Conservation (phyloP, 2,329 filamentous ascomycete species). For the Diaporthe humulicola region DNA sequence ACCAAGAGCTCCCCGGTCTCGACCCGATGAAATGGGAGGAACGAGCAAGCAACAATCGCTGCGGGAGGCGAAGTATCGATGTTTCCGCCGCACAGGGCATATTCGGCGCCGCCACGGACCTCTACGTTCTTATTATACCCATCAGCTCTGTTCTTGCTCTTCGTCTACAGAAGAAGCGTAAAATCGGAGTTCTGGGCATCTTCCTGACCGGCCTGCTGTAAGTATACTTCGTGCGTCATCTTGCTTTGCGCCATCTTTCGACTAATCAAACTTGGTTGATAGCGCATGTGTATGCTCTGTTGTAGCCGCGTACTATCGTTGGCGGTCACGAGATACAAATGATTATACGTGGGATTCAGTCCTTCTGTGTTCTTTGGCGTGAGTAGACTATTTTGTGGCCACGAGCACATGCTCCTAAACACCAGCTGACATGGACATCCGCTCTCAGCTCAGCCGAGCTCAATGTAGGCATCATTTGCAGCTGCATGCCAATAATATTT, state of each 20-base stretch:
- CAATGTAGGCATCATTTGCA: conserved; percentile 26
- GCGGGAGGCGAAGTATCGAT: background rate
- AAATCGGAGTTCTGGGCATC: conserved; percentile 8
- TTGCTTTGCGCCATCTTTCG: background rate
- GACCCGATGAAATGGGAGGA: conserved; percentile 9
- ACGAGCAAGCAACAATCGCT: conserved; percentile 2
- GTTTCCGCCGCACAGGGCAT: conserved; percentile 14
- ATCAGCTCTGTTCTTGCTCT: conserved; percentile 18
- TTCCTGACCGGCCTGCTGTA: conserved; percentile 27
- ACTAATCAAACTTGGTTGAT: background rate
- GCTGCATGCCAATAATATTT: conserved; percentile 21
- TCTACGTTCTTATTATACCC: conserved; percentile 18
- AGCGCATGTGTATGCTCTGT: conserved; percentile 15
- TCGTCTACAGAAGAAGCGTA: conserved; percentile 2
- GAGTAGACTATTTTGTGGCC: background rate
- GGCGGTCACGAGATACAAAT: background rate
- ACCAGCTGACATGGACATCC: background rate
- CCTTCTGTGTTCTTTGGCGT: background rate
- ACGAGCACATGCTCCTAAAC: background rate
- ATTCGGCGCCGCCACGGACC: conserved; percentile 5
- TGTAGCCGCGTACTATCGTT: conserved; percentile 10
- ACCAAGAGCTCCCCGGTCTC: background rate
- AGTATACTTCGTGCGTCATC: background rate
- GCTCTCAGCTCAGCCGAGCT: conserved; percentile 17
- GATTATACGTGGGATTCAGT: conserved; percentile 18